phyloP scores from a whole-genome alignment of 2,329 filamentous ascomycete species.

The Helotiales sp. region DNA sequence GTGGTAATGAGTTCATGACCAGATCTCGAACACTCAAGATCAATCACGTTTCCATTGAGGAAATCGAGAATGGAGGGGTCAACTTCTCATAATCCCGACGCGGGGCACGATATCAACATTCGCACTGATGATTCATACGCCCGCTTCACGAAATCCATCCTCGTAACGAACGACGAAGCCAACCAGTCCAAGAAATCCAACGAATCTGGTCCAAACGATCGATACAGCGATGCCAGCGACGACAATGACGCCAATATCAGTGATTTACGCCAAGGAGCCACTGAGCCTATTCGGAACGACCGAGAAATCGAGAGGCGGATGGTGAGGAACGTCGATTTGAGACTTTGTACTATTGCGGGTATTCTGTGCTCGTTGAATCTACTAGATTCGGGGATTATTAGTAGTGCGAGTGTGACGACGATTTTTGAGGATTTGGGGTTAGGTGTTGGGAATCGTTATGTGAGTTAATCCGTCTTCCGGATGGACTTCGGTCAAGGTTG shows the following conservation, averaged over 20 bases:
- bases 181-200: background rate
- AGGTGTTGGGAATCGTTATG: slow-evolving; percentile 64
- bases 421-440: slow-evolving; percentile 69
- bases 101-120: background rate
- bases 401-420: slow-evolving; percentile 69
- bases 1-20: background rate
- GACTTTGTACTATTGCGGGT: slow-evolving; percentile 72
- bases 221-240: background rate
- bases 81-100: background rate
- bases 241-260: background rate
- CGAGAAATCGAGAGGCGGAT: slow-evolving; percentile 48
- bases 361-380: slow-evolving; percentile 73
- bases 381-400: slow-evolving; percentile 71
- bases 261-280: background rate
- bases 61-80: slow-evolving; percentile 5
- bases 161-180: background rate
- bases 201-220: background rate
- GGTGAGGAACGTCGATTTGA: slow-evolving; percentile 67
- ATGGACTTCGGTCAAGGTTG: too few relatives aligned
- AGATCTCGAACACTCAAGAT: background rate
- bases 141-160: background rate
- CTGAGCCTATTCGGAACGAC: background rate
- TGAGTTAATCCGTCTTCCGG: slow-evolving; percentile 25
- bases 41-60: background rate
- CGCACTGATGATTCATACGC: background rate